Conservation (phyloP, 2,329 filamentous ascomycete species). For the Aspergillus cejpii region DNA sequence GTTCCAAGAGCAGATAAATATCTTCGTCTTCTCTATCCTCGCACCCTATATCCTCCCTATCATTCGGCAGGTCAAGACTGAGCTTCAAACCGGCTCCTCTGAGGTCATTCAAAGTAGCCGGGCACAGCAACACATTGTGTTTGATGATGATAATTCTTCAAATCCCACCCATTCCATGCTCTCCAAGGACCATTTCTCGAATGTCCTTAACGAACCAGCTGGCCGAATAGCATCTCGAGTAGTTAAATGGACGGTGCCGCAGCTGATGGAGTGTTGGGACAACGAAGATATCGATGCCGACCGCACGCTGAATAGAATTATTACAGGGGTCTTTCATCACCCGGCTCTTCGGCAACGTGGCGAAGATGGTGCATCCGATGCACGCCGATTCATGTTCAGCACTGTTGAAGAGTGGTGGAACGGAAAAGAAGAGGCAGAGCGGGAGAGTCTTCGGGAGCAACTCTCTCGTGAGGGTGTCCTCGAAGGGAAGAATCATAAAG, state of each 20-base stretch:
- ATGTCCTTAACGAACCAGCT: conserved; percentile 80
- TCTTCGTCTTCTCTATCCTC: conserved; percentile 87
- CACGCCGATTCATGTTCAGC: conserved; percentile 69
- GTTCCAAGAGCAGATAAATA: conserved; percentile 75
- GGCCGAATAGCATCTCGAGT: conserved; percentile 74
- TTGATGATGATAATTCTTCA: conserved; percentile 65
- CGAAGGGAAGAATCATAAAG: conserved; percentile 75
- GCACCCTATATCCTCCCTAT: conserved; percentile 83
- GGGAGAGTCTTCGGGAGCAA: conserved; percentile 63
- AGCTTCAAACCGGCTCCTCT: conserved; percentile 75
- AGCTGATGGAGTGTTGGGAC: conserved; percentile 83
- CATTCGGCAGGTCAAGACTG: conserved; percentile 76
- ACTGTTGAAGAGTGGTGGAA: conserved; percentile 79
- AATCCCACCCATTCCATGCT: conserved; percentile 95
- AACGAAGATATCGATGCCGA: conserved; percentile 64
- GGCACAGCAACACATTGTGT: conserved; percentile 79
- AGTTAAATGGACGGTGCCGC: conserved; percentile 78
- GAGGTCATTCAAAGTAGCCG: conserved; percentile 82
- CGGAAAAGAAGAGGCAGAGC: conserved; percentile 55
- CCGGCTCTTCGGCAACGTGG: conserved; percentile 68
- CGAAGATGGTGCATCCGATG: conserved; percentile 63
- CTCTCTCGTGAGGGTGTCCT: conserved; percentile 72
- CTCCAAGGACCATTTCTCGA: conserved; percentile 91
- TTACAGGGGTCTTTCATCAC: conserved; percentile 79
- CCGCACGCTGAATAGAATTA: conserved; percentile 66